Conservation (phyloP, 1,139 yeast genomes). For the Arxiozyma slooffiae region DNA sequence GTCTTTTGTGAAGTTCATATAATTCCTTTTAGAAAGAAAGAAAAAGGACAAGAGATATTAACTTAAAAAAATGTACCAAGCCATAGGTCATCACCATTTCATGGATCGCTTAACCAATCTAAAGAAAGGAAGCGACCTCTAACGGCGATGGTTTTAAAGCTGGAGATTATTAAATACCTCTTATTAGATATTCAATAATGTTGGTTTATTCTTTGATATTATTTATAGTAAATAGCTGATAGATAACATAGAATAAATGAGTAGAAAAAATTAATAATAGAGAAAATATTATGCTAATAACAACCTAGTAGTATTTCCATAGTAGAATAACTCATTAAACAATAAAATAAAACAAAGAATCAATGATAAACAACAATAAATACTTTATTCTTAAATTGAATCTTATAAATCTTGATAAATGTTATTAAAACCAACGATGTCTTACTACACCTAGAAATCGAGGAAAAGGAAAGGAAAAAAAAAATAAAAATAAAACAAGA, state of each 20-base stretch:
- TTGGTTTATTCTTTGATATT: slow-evolving; percentile 11
- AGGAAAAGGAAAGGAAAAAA: background rate
- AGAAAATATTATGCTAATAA: background rate
- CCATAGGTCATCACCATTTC: slow-evolving; percentile 87
- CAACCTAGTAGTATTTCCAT: background rate
- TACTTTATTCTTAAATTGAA: background rate
- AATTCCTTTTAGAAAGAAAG: background rate
- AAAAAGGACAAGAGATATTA: background rate
- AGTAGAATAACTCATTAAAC: background rate
- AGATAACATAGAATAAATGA: background rate
- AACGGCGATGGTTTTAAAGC: slow-evolving; percentile 88
- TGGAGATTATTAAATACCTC: slow-evolving; percentile 30
- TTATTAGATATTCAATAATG: slow-evolving; percentile 1
- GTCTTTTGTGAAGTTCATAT: slow-evolving; percentile 20
- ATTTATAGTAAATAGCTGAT: background rate
- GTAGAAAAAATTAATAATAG: background rate
- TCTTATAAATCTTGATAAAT: background rate
- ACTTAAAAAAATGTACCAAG: slow-evolving; percentile 47
- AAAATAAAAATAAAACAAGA: background rate
- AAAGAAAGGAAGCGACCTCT: slow-evolving; percentile 54
- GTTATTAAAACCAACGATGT: background rate
- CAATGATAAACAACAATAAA: background rate
- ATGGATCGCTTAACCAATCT: slow-evolving; percentile 51
- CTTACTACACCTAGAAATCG: background rate
- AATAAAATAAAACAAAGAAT: background rate